Conservation (phyloP, 2,329 filamentous ascomycete species). For the Aspergillus neotritici region DNA sequence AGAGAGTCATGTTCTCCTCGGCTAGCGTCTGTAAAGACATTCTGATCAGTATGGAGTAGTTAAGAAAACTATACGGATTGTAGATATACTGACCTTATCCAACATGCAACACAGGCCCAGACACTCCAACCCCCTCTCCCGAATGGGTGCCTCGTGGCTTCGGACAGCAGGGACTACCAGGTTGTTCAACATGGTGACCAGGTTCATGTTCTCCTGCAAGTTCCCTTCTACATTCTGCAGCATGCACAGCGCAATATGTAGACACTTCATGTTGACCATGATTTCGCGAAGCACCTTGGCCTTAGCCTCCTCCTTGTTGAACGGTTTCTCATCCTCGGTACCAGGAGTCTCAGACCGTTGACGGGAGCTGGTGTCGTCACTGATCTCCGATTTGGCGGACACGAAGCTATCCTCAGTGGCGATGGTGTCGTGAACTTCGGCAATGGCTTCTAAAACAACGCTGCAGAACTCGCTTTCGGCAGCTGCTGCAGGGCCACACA, state of each 20-base stretch:
- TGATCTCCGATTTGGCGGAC: slow-evolving; percentile 81
- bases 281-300: slow-evolving; percentile 71
- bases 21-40: slow-evolving; percentile 60
- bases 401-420: slow-evolving; percentile 80
- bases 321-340: slow-evolving; percentile 55
- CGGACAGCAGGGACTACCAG: slow-evolving; percentile 91
- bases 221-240: slow-evolving; percentile 85
- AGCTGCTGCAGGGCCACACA: slow-evolving; percentile 60
- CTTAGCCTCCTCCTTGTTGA: slow-evolving; percentile 57
- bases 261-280: slow-evolving; percentile 95
- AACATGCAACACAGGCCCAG: slow-evolving; percentile 86
- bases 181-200: slow-evolving; percentile 98
- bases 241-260: slow-evolving; percentile 97
- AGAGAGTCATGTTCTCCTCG: slow-evolving; percentile 83
- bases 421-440: slow-evolving; percentile 94
- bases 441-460: slow-evolving; percentile 78
- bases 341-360: slow-evolving; percentile 39
- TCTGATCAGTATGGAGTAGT: slow-evolving; percentile 10
- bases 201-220: slow-evolving; percentile 78
- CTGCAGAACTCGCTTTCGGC: slow-evolving; percentile 47
- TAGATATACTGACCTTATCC: slow-evolving; percentile 56
- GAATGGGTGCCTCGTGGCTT: slow-evolving; percentile 84
- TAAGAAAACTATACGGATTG: background rate
- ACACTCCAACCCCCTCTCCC: slow-evolving; percentile 83
- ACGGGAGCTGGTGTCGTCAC: slow-evolving; percentile 54